Percentiles rank a stretch among this genome's conserved stretches.
Evolutionary conservation across 192 early-diverging fungal species (phyloP).

Genomic region (Podila minutissima): DNA sequence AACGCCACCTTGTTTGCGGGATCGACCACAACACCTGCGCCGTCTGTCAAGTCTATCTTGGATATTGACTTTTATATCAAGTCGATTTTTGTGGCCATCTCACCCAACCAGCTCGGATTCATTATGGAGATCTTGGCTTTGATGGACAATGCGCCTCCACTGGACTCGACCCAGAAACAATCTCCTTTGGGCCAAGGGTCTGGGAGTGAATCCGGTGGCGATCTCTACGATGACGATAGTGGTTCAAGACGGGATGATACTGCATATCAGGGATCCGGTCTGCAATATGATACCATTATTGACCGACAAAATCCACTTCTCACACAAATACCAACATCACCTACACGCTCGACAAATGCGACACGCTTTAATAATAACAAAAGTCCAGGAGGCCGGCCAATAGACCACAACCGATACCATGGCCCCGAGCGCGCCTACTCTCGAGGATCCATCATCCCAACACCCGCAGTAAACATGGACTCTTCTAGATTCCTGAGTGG

Average conservation of each 20-base stretch:
- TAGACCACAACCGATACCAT: constrained; percentile 1
- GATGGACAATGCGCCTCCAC: constrained; percentile 12
- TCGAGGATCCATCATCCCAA: constrained; percentile 2
- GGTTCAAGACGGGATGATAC: not conserved
- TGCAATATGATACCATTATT: not conserved
- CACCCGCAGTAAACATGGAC: constrained; percentile 19
- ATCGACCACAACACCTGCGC: constrained; percentile 5
- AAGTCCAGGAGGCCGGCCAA: constrained; percentile 19
- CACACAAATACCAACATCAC: constrained; percentile 9
- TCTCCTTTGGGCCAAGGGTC: not conserved
- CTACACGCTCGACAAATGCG: constrained; percentile 10
- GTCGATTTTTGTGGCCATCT: constrained; percentile 40
- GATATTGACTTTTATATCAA: constrained; percentile 54
- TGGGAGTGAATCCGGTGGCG: not conserved
- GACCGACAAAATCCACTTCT: constrained; percentile 4
- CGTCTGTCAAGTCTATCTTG: constrained; percentile 22
- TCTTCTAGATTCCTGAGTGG: constrained; percentile 38
- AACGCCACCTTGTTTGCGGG: constrained; percentile 25
- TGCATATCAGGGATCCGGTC: not conserved
- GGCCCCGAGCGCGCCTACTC: not conserved
- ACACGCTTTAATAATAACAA: constrained; percentile 1
- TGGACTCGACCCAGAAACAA: not conserved
- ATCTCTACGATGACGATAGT: not conserved
- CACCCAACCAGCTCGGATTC: constrained; percentile 58
- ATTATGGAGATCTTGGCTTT: constrained; percentile 50